A percentile compares a stretch with the other conserved stretches of the same genome.
These are phyloP conservation scores for Saccharomyces hybrid DNA, from an alignment of 1,139 yeast species.

Conservation along the genomic window DNA sequence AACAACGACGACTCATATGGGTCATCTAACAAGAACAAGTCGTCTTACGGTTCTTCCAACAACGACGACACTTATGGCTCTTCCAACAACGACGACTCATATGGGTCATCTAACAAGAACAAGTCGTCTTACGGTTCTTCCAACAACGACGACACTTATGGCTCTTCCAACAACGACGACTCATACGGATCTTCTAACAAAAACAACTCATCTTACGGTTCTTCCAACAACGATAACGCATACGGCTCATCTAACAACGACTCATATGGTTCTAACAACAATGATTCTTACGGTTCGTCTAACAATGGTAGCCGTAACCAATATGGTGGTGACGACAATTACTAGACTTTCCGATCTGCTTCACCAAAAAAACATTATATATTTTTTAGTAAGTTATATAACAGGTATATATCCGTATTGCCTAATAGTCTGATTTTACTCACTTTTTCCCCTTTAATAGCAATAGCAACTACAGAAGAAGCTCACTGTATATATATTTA, in stretches of 20 bases:
- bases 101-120: slow-evolving; percentile 14
- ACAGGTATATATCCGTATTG: neutral
- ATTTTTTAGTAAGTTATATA: neutral
- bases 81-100: slow-evolving; percentile 12
- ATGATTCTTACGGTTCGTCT: slow-evolving; percentile 2
- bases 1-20: neutral
- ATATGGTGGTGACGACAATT: neutral
- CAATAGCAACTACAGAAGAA: no score
- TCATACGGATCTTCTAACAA: slow-evolving; percentile 17
- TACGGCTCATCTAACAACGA: slow-evolving; percentile 14
- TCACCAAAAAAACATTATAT: neutral
- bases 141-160: slow-evolving; percentile 11
- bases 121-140: neutral
- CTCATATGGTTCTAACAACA: slow-evolving; percentile 9
- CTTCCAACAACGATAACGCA: slow-evolving; percentile 12
- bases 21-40: neutral
- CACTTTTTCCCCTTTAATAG: neutral
- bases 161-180: slow-evolving; percentile 4
- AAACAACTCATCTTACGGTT: neutral
- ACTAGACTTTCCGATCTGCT: neutral
- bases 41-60: neutral
- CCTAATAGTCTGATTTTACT: neutral
- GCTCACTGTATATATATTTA: no score
- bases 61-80: neutral
- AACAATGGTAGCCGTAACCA: neutral